Evolutionary conservation across 2,329 filamentous ascomycete species (phyloP), one percentile per base, ranked within the genome.

Genomic region (Ophiobolus disseminans): DNA sequence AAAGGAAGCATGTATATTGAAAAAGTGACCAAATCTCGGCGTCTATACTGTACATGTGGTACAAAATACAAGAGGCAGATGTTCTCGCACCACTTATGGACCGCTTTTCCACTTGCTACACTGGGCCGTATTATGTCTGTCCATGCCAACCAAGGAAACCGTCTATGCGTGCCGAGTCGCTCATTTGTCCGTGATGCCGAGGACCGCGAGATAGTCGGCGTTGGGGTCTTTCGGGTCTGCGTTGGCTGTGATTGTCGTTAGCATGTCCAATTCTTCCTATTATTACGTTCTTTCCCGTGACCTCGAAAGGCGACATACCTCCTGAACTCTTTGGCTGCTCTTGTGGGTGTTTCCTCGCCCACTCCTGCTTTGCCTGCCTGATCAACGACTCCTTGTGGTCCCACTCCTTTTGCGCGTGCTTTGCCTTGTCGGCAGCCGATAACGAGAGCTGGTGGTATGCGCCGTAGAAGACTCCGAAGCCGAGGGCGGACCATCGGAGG

Each of bases 401-500:
- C 75, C 93, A 97, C 75, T 96, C 90, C 73, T 86, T 85, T 77
- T 95, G 80, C 57, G 67, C 85, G 83, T 66, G 87, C 84, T 63
- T 86, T 81, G 83, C 78, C 78, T 86, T 89, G 71, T 91, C 86
- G 68, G 83, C 77, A 48, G 89, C 77, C 63, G 80, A 87, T 76
- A 99, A 88, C 56, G 85, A 84, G 72, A 88, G 82, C 81, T 99
- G 94, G 82, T 96, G 93, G 78, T 87, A 90, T 81, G 96, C 86
- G 76, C 94, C 94, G 82, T 99, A 99, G 80, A 96, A 87, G 74
- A 97, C 80, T 75, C 94, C 94, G 70, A 91, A 82, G 72, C 87
- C 89, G 63, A 99, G 89, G 74, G 92, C 92, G 73, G 91, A 93
- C 84, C 93, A 99, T 79, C 94, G 92, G 77, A 97, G 85, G 77